Conservation (phyloP, 352 stramenopile genomes). For the Phytophthora melonis region DNA sequence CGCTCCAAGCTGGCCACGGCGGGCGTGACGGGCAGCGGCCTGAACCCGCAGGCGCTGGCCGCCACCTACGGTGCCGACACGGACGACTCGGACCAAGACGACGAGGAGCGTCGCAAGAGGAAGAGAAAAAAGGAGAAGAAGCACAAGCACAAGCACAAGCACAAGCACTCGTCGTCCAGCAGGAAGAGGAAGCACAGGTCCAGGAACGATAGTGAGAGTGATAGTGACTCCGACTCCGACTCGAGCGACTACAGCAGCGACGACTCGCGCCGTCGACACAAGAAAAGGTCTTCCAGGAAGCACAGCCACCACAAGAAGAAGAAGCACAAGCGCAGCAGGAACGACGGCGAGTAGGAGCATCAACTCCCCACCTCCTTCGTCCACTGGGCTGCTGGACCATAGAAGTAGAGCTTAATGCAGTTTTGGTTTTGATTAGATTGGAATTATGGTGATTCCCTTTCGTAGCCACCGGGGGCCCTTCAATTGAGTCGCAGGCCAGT, state of each 20-base stretch:
- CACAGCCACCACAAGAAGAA: constrained; percentile 41
- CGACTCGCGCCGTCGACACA: constrained; percentile 27
- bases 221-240: constrained; percentile 6
- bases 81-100: constrained; percentile 14
- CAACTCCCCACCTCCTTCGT: no score
- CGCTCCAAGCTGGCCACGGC: constrained; percentile 31
- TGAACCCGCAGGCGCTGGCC: constrained; percentile 79
- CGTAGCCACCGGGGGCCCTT: neutral
- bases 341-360: constrained; percentile 24
- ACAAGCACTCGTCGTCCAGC: constrained; percentile 32
- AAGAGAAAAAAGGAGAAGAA: constrained; percentile 59
- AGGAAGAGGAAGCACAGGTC: constrained; percentile 34
- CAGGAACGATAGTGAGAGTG: constrained; percentile 27
- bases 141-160: no score
- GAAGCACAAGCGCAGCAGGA: constrained; percentile 66
- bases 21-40: constrained; percentile 47
- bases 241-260: constrained; percentile 26
- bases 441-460: neutral
- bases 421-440: constrained; percentile 13
- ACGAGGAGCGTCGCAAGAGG: constrained; percentile 10
- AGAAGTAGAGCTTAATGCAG: constrained; percentile 12
- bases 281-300: constrained; percentile 29
- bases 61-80: constrained; percentile 59
- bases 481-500: neutral
- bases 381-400: neutral